Evolutionary conservation across 2,329 filamentous ascomycete genomes (phyloP), one percentile per base, ranked within the genome.

Genomic region (Ophiostoma ips): DNA sequence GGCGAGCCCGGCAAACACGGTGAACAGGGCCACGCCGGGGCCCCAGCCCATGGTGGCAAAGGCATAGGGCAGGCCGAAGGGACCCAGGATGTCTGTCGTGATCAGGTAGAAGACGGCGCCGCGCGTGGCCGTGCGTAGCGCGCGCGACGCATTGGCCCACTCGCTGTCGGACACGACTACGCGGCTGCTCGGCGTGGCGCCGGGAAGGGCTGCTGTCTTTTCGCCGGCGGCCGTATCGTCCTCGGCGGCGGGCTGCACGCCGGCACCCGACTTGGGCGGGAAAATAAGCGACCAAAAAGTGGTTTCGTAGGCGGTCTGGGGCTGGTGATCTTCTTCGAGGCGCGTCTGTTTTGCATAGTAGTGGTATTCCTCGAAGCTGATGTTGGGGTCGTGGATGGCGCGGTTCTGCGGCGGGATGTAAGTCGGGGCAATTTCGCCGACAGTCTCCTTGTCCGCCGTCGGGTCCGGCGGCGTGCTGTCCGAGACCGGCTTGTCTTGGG

Each of bases 71-170:
- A 66, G 62, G 19, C 64, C 66, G 48, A 63, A 68, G 1, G 68
- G 68, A 1, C 70, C 70, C 5, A 72, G 58, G 44, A 72, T 67
- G 52, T 72, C 70, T 1, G 70, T 72, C 9, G 70, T 71, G 56
- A 72, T 72, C 46, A 72, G 61, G 48, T 70, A 72, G 55, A 74
- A 74, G 37, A 67, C 62, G 31, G 68, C 66, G 8, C 69, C 68
- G 62, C 67, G 65, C 1, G 64, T 64, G 0, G 70, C 71, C 0
- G 71, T 73, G 7, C 71, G 62, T 48, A 70, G 54, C 4, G 68
- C 66, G 18, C 71, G 66, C 19, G 65, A 67, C 2, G 71, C 71
- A 48, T 68, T 68, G 19, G 60, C 61, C 71, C 71, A 73, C 52
- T 75, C 71, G 4, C 66, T 62, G 15, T 68, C 63, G 3, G 59